phyloP scores from a whole-genome alignment of 148 eudicot genomes.

The Pharnaceum exiguum region DNA sequence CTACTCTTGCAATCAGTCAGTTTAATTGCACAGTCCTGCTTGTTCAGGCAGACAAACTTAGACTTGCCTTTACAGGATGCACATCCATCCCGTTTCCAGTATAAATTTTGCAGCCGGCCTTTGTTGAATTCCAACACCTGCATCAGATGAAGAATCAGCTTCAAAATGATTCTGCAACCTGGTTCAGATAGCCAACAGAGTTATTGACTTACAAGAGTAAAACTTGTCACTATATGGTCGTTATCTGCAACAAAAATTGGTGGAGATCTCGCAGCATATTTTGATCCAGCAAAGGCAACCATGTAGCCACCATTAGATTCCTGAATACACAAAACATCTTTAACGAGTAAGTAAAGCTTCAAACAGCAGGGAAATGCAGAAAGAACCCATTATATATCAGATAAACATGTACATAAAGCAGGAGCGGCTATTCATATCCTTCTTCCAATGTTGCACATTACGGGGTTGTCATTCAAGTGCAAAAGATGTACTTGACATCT shows the following conservation, averaged over 20 bases:
- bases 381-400: not conserved
- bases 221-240: constrained; percentile 68
- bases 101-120: constrained; percentile 78
- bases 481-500: no score
- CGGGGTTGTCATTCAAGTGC: no score
- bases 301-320: constrained; percentile 69
- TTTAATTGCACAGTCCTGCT: constrained; percentile 72
- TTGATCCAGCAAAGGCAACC: constrained; percentile 97
- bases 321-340: constrained; percentile 24
- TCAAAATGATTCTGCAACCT: not conserved
- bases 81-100: constrained; percentile 95
- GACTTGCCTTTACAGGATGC: constrained; percentile 66
- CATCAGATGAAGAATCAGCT: not conserved
- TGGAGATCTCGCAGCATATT: constrained; percentile 85
- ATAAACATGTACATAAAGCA: no score
- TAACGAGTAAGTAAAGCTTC: not conserved
- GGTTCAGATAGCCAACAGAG: not conserved
- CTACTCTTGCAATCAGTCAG: constrained; percentile 48
- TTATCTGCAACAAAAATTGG: constrained; percentile 80
- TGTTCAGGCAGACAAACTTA: constrained; percentile 75
- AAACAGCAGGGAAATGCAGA: not conserved
- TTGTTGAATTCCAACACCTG: constrained; percentile 79
- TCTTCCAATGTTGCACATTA: no score
- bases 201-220: constrained; percentile 67
- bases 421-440: no score